Base-by-base conservation (phyloP, 139 green algal species). In the Mesotaenium endlicherianum region DNA sequence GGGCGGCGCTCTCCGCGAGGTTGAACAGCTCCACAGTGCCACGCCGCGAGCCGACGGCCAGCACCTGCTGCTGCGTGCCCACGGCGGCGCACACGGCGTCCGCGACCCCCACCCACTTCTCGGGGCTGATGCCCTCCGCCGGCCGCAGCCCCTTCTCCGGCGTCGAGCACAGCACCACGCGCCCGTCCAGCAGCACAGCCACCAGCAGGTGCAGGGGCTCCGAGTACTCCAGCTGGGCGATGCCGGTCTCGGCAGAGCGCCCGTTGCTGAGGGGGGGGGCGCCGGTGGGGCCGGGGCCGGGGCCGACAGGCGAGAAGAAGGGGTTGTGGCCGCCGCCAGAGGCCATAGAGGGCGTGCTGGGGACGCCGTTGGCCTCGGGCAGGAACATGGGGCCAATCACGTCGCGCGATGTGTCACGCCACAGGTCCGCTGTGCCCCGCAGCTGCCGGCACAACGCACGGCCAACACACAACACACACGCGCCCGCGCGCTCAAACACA, bases 21-120 rank as follows among this genome's bases (percentile, higher is more conserved):
- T 82, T 40, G 45, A 87, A 89, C 30, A 89, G 67, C 16, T 87
- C 84, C 2, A 89, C 84, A 2, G 68, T 83, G 2, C 79, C 84
- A 1, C 82, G 2, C n/a, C 30, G 38, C 14, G 67, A 59, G 8
- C 84, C 84, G 11, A 87, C 84, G 0, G 84, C 84, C 40, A 89
- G 59, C 41, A 89, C 44, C 40, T 87, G 79, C 42, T 50, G 71
- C 17, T 79, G 44, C 26, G 34, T 31, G 3, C 58, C 58, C 16
- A 88, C 43, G 36, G 67, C 47, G 38, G 81, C 50, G 40, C 57
- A 81, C 0, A 76, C 74, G 0, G 77, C 83, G 36, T 88, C 77
- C 20, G 47, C 44, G 26, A 84, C 41, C 2, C 70, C 57, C 41
- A 88, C 57, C 83, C 83, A 88, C 41, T 83, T 84, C 40, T 86